phyloP scores from a whole-genome alignment of 768 basidiomycete species.

The Podaxis rugospora region DNA sequence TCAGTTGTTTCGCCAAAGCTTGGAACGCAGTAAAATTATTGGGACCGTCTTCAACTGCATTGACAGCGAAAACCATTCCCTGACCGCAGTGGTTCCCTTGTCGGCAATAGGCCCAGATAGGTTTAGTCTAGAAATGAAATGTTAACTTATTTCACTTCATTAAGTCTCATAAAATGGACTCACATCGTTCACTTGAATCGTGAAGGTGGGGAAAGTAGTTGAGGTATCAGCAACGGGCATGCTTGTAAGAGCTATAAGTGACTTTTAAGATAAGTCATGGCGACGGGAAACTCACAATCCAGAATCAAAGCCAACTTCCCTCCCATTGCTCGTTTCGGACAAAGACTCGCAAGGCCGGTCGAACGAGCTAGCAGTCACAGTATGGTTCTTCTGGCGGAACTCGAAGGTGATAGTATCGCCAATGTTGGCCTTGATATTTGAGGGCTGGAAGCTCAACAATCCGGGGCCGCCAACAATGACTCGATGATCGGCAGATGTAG shows the following conservation, averaged over 20 bases:
- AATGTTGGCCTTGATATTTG: conserved; percentile 40
- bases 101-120: conserved; percentile 58
- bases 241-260: conserved; percentile 21
- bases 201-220: conserved; percentile 47
- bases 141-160: neutral
- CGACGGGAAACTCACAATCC: conserved; percentile 32
- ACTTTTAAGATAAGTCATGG: neutral
- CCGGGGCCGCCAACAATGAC: conserved; percentile 39
- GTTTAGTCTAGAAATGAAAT: conserved; percentile 23
- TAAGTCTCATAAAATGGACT: conserved; percentile 12
- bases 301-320: conserved; percentile 39
- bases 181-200: conserved; percentile 51
- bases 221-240: conserved; percentile 42
- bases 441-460: conserved; percentile 33
- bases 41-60: conserved; percentile 44
- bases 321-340: conserved; percentile 37
- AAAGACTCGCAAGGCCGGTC: conserved; percentile 39
- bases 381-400: conserved; percentile 48
- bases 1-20: conserved; percentile 37
- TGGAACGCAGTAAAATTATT: conserved; percentile 53
- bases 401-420: conserved; percentile 48
- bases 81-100: conserved; percentile 49
- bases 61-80: conserved; percentile 65
- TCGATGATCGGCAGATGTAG: conserved; percentile 27
- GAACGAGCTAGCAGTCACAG: conserved; percentile 38